Evolutionary conservation across 495 filamentous ascomycete species (phyloP).

Genomic region (Parathielavia hyrcaniae): DNA sequence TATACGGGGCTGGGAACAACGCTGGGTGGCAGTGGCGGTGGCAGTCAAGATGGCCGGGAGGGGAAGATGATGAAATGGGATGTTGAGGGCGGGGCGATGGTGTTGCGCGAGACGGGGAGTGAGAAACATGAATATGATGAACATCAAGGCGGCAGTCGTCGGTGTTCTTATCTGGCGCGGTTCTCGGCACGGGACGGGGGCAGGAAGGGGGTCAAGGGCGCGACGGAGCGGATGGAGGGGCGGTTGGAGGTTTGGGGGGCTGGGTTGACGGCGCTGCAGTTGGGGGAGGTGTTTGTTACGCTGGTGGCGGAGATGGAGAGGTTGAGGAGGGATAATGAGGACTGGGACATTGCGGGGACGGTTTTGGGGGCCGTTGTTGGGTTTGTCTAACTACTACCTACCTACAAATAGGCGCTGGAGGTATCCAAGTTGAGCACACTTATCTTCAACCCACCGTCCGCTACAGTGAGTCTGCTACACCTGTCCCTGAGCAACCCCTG

Average conservation of each 20-base stretch:
- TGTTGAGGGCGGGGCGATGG: neutral
- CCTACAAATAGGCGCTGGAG: no score
- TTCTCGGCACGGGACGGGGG: neutral
- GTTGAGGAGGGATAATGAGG: constrained; percentile 16
- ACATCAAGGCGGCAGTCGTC: neutral
- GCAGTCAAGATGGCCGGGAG: no score
- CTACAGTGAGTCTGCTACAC: no score
- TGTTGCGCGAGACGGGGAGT: no score
- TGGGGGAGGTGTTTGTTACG: constrained; percentile 15
- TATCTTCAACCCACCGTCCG: no score
- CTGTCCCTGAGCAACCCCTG: no score
- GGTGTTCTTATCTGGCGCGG: neutral
- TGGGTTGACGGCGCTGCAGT: constrained; percentile 9
- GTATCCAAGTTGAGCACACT: no score
- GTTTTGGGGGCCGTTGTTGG: no score
- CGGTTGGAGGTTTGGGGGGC: neutral
- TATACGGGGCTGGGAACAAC: no score
- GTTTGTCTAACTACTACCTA: no score
- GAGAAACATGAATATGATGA: no score
- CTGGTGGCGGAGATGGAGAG: constrained; percentile 20
- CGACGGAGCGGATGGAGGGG: constrained; percentile 4
- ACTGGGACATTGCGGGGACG: neutral
- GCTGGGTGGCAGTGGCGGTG: neutral
- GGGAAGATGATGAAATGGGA: constrained; percentile 1
- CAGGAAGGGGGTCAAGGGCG: neutral